Evolutionary conservation across 306 rosid genomes (phyloP), one percentile per base, ranked within the genome.

Genomic region (Cucurbita ficifolia): DNA sequence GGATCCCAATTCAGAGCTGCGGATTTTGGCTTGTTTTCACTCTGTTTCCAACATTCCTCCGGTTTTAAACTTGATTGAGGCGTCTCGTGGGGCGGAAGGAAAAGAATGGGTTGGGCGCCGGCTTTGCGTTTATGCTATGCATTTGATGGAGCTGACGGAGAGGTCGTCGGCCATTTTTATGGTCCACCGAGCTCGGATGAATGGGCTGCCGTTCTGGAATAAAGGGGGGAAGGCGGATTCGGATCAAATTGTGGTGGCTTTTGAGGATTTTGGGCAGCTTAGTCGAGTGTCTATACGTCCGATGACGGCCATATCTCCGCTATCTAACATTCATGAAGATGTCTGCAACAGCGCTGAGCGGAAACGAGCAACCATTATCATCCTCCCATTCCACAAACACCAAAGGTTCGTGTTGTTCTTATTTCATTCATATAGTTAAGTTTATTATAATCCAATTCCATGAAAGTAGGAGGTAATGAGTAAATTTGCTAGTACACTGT

Each of bases 71-170:
- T 83, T 93, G 81, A 80, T 90, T 1, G 97, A 93, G 78, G 90
- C 88, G 60, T 86, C 96, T 36, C 84, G 98, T 39, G 98, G 98
- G 24, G 83, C 75, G 17, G 87, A 83, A 69, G 98, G 98, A 18
- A 84, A 72, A 16, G 87, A 83, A 69, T 36, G 10, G 9, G 39
- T 33, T 21, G 85, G 68, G 2, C 43, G 81, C 24, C 84, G 84
- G 11, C 86, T 93, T 4, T 81, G 92, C 48, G 98, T 93, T 12
- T 93, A 93, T 43, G 90, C 94, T 56, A 69, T 93, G 94, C 97
- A 93, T 76, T 88, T 93, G 10, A 87, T 77, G 87, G 98, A 93
- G 83, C 82, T 93, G 24, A 64, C 82, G 0, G 96, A 89, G 75
- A 84, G 96, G 62, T 19, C 96, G 39, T 89, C 92, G 5, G 90